A percentile compares a stretch with the other conserved stretches of the same genome.
Evolutionary conservation across 2,329 filamentous ascomycete genomes (phyloP).

Genomic region (Berkeleyomyces rouxiae): DNA sequence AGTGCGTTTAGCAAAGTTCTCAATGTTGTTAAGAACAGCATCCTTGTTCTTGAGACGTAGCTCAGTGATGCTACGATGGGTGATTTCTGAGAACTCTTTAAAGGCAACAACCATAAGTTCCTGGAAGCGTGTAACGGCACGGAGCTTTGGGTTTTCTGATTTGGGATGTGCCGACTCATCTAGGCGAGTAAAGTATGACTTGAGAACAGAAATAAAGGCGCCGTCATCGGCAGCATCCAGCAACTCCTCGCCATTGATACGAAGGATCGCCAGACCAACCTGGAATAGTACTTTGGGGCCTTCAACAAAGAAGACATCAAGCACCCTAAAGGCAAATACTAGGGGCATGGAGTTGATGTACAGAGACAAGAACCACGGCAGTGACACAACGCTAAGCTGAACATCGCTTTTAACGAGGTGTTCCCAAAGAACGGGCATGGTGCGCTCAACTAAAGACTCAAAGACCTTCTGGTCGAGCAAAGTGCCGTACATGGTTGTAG

Average conservation of each 20-base stretch:
- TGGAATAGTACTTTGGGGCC: constrained; percentile 96
- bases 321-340: constrained; percentile 87
- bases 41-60: constrained; percentile 85
- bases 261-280: constrained; percentile 85
- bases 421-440: constrained; percentile 96
- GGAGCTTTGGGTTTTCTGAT: constrained; percentile 85
- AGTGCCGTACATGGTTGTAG: constrained; percentile 97
- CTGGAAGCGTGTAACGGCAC: constrained; percentile 89
- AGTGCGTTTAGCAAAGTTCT: constrained; percentile 92
- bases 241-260: constrained; percentile 92
- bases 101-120: constrained; percentile 98
- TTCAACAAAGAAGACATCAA: constrained; percentile 97
- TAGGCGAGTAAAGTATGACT: constrained; percentile 80
- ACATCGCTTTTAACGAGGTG: constrained; percentile 95
- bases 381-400: constrained; percentile 87
- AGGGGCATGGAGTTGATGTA: constrained; percentile 99
- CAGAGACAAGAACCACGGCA: constrained; percentile 94
- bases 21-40: constrained; percentile 84
- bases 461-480: constrained; percentile 94
- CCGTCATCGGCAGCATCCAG: constrained; percentile 88
- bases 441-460: constrained; percentile 93
- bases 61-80: constrained; percentile 80
- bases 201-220: constrained; percentile 89
- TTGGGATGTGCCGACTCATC: constrained; percentile 93
- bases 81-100: constrained; percentile 93